These are phyloP conservation scores for Artemisia argyi DNA, from an alignment of 129 eudicot genomes.

Conservation along the genomic window DNA sequence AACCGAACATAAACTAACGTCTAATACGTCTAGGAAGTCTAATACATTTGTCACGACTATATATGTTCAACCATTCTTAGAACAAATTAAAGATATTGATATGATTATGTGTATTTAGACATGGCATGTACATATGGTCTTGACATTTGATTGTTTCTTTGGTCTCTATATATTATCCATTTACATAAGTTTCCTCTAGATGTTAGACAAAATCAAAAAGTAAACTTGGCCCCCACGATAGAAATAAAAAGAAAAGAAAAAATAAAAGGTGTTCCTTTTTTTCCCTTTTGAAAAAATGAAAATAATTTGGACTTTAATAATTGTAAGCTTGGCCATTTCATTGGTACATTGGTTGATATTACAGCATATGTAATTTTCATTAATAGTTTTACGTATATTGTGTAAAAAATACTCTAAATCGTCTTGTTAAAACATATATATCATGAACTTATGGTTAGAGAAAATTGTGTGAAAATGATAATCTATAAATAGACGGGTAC, in stretches of 20 bases:
- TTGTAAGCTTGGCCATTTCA: not conserved
- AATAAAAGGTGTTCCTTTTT: not conserved
- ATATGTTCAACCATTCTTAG: too few species aligned
- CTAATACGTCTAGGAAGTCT: too few species aligned
- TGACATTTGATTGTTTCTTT: conserved; percentile 16
- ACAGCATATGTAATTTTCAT: not conserved
- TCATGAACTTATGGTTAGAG: too few species aligned
- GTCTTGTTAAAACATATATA: too few species aligned
- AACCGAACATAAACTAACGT: too few species aligned
- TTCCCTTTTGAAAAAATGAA: not conserved
- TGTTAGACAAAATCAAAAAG: conserved; percentile 19
- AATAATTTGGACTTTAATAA: conserved; percentile 19
- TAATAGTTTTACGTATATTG: not conserved
- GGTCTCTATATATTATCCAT: not conserved
- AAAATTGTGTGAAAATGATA: too few species aligned
- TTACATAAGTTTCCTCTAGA: not conserved
- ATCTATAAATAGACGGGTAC: too few species aligned
- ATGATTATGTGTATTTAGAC: not conserved
- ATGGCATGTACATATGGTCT: not conserved
- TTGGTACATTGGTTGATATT: conserved; percentile 8
- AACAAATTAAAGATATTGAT: too few species aligned
- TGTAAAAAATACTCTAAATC: too few species aligned
- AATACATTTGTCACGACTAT: too few species aligned
- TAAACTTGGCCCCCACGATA: conserved; percentile 14
- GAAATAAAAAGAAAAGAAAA: not conserved